Base-by-base conservation (phyloP, 176 grass and related monocot species). In the Juncus effusus region DNA sequence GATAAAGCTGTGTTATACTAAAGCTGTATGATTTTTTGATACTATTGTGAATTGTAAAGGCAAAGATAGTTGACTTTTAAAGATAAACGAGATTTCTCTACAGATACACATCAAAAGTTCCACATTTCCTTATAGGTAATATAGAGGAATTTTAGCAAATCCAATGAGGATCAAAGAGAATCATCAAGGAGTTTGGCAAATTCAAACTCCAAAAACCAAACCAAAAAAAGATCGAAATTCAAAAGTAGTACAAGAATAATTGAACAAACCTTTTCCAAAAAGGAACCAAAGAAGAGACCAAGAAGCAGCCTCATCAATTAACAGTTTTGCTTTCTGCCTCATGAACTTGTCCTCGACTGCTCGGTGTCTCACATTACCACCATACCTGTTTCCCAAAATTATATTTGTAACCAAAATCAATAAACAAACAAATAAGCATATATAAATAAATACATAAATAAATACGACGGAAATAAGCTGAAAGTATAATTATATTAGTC, bases 231-330 rank as follows among this genome's bases (percentile, higher is more conserved):
- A 40, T 40, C 52, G 54, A 44, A 13, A 42, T 52, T 40, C 41
- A 35, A 38, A 70, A 54, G 13, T 28, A 70, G 52, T 56, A 54
- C 13, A 70, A 66, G 5, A 52, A 36, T 7, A 54, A 68, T 36
- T 68, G 3, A 47, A 59, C 68, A 1, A 80, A 83, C 93, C 88
- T 97, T 97, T 92, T 38, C 93, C 93, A 76, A 92, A 97, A 16
- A 97, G 88, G 80, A 79, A 86, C 93, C 85, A 97, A 81, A 97
- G 85, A 76, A 97, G 88, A 54, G 93, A 97, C 93, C 93, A 97
- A 4, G 93, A 97, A 77, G 88, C 85, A 65, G 93, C 93, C 79
- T 97, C 93, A 42, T 97, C 88, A 75, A 89, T 78, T 78, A 97
- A 80, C 3, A 97, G 42, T 41, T 74, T 80, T 42, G 93, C 82